Percentiles rank a stretch among this genome's conserved stretches.
Conservation (phyloP, 2,329 filamentous ascomycete genomes). For the Helotiales sp. region DNA sequence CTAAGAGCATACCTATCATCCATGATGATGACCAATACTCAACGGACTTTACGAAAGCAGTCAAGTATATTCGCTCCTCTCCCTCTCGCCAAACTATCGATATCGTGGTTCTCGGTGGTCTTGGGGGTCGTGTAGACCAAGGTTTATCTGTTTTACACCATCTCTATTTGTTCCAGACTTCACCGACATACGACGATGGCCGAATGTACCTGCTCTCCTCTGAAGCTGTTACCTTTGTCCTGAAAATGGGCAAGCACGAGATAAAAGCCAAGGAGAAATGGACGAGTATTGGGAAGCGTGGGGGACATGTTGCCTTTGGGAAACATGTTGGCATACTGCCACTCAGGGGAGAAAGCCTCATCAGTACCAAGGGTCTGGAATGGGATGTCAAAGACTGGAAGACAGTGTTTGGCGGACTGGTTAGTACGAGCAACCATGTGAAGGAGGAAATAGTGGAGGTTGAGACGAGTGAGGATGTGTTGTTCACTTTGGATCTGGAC, state of each 20-base stretch:
- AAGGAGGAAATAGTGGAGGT: slow-evolving; percentile 60
- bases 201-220: slow-evolving; percentile 78
- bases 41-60: slow-evolving; percentile 89
- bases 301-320: slow-evolving; percentile 39
- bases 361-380: slow-evolving; percentile 78
- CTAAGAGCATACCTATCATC: slow-evolving; percentile 58
- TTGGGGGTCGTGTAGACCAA: slow-evolving; percentile 91
- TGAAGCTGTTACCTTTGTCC: slow-evolving; percentile 50
- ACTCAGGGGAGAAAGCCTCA: slow-evolving; percentile 72
- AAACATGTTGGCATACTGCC: slow-evolving; percentile 87
- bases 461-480: slow-evolving; percentile 60
- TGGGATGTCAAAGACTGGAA: slow-evolving; percentile 89
- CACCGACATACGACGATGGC: slow-evolving; percentile 50
- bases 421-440: slow-evolving; percentile 83
- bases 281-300: slow-evolving; percentile 1
- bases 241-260: slow-evolving; percentile 56
- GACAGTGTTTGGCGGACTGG: slow-evolving; percentile 69
- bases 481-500: slow-evolving; percentile 70
- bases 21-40: slow-evolving; percentile 78
- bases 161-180: slow-evolving; percentile 64
- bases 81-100: slow-evolving; percentile 43
- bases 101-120: slow-evolving; percentile 79
- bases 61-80: slow-evolving; percentile 53
- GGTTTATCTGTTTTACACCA: slow-evolving; percentile 88
- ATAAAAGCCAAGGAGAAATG: slow-evolving; percentile 54